Evolutionary conservation across 768 basidiomycete species (phyloP).

Genomic region (Tylopilus subfusipes): DNA sequence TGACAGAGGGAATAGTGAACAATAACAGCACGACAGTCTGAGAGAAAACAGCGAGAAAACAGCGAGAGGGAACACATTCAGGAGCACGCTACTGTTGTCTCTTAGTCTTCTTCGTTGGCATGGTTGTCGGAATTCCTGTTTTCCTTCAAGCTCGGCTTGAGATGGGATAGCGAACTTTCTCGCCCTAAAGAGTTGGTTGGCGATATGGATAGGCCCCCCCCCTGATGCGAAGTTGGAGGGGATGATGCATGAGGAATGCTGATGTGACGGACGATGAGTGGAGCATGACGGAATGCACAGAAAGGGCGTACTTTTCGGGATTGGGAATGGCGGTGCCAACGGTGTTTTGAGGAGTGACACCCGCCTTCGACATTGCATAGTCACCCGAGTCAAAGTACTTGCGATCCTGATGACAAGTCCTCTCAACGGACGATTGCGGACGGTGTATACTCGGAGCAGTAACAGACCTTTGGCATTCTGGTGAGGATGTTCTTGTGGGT

Average conservation of each 20-base stretch:
- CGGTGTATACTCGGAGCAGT: neutral
- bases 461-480: conserved; percentile 90
- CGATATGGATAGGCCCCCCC: conserved; percentile 60
- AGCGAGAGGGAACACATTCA: conserved; percentile 1
- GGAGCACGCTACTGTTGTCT: conserved; percentile 9
- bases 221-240: conserved; percentile 52
- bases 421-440: conserved; percentile 5
- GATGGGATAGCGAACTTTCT: conserved; percentile 47
- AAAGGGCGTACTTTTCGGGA: conserved; percentile 78
- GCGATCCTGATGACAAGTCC: conserved; percentile 66
- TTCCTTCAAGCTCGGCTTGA: conserved; percentile 17
- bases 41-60: conserved; percentile 3
- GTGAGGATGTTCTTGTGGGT: conserved; percentile 88
- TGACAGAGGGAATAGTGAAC: conserved; percentile 20
- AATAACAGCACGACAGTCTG: conserved; percentile 4
- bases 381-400: conserved; percentile 99
- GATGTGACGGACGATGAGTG: conserved; percentile 3
- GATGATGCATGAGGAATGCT: conserved; percentile 92
- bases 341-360: conserved; percentile 78
- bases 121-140: conserved; percentile 8
- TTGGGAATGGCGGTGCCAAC: conserved; percentile 98
- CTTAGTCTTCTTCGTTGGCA: conserved; percentile 11
- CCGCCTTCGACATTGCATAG: conserved; percentile 95
- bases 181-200: conserved; percentile 71
- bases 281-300: neutral